Base-by-base conservation (phyloP, 768 basidiomycete genomes). In the Lactarius quietus region DNA sequence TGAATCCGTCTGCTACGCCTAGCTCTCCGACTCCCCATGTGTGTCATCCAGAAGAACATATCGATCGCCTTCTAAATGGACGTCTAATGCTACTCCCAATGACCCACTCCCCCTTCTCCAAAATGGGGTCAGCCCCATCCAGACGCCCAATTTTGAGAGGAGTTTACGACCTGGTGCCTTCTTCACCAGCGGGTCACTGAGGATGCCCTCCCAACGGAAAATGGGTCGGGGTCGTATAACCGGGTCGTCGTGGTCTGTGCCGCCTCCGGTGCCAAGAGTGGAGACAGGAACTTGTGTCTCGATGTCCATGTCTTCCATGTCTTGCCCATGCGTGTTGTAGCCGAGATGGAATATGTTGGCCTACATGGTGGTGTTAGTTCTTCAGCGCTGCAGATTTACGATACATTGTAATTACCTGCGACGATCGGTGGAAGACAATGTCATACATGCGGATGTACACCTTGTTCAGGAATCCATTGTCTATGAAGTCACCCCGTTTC, bases 381-480 rank as follows among this genome's bases (percentile, higher is more conserved):
- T 36, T 18, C 26, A 31, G 39, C 29, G n/a, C n/a, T 28, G 9
- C 48, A 7, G 14, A 7, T 51, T 51, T 1, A 45, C 14, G 54
- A 36, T 15, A 31, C 7, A 53, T 33, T 51, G 12, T 14, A 73
- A 82, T 71, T 70, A 88, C 87, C 73, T 78, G 74, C 41, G 77
- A 77, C 28, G 74, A 72, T 6, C 84, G 83, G 61, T 81, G 80
- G 71, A 86, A 90, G 6, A 83, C 83, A 10, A 83, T 81, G 63
- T 90, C 86, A 71, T 90, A 88, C 72, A 92, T 75, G 15, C 87
- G 82, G 17, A 86, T 74, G 71, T 91, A 92, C 23, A 92, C 71
- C 71, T 86, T 87, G 76, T 91, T 91, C 69, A 92, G 72, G 63
- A 90, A 81, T 14, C 88, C 88, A 8, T 82, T 74, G 69, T 88